Evolutionary conservation across 2,329 filamentous ascomycete species (phyloP).

Genomic region (Penicillium sp.): DNA sequence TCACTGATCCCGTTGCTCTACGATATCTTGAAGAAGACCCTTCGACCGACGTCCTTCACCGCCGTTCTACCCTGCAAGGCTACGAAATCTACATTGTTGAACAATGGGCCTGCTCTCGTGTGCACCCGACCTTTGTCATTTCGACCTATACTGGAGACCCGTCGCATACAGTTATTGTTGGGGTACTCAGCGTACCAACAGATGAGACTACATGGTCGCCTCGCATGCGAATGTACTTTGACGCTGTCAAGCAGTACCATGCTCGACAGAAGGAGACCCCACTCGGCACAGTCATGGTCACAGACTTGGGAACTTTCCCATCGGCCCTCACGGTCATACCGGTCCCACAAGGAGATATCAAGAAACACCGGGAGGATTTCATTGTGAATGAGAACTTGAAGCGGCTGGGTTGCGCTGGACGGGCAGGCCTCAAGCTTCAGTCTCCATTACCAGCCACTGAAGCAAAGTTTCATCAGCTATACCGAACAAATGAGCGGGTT

Average conservation of each 20-base stretch:
- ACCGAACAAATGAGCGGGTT: constrained; percentile 81
- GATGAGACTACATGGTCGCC: constrained; percentile 80
- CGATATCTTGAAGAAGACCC: constrained; percentile 83
- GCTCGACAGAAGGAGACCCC: constrained; percentile 79
- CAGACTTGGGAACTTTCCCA: constrained; percentile 88
- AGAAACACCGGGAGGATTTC: constrained; percentile 76
- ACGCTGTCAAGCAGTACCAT: constrained; percentile 80
- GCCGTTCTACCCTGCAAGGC: constrained; percentile 68
- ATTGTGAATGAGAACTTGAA: constrained; percentile 95
- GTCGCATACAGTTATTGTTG: constrained; percentile 73
- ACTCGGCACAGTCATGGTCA: constrained; percentile 86
- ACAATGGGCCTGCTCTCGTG: constrained; percentile 93
- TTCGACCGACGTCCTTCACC: constrained; percentile 71
- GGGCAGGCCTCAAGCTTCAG: constrained; percentile 78
- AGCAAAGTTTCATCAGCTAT: constrained; percentile 89
- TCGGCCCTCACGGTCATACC: constrained; percentile 89
- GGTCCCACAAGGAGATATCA: constrained; percentile 82
- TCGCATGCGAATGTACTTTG: constrained; percentile 78
- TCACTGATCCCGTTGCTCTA: constrained; percentile 67
- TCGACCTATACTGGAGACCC: constrained; percentile 89
- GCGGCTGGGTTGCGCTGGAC: constrained; percentile 84
- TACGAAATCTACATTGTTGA: constrained; percentile 95
- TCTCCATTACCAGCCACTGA: constrained; percentile 77
- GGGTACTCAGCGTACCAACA: constrained; percentile 76
- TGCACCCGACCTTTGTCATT: constrained; percentile 87